Conservation (phyloP, 192 early-diverging fungal genomes). For the Podila epicladia region DNA sequence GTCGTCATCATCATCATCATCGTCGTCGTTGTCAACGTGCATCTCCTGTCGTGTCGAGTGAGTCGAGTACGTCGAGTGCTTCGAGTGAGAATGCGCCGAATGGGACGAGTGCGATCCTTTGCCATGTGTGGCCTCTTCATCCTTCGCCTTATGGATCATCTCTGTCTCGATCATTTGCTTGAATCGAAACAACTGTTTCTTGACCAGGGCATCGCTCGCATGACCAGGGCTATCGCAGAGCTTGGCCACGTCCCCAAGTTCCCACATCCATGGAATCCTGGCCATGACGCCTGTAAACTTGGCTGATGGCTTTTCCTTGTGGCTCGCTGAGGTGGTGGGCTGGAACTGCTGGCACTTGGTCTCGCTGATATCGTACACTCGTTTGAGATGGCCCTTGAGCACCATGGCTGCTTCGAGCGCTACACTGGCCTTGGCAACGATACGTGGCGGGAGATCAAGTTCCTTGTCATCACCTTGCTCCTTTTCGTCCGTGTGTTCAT, state of each 20-base stretch:
- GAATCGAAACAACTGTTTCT: conserved; percentile 23
- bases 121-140: too few species aligned
- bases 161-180: conserved; percentile 26
- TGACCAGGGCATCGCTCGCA: not conserved
- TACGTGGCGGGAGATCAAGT: not conserved
- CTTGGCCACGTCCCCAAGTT: not conserved
- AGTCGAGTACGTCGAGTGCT: too few species aligned
- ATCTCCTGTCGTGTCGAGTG: not conserved
- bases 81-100: too few species aligned
- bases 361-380: conserved; percentile 36
- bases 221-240: conserved; percentile 4
- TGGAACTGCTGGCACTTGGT: conserved; percentile 43
- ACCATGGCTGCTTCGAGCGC: conserved; percentile 16
- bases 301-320: conserved; percentile 29
- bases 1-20: not conserved
- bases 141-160: conserved; percentile 6
- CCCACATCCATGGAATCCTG: conserved; percentile 23
- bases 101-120: too few species aligned
- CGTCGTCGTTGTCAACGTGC: conserved; percentile 1
- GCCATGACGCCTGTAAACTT: conserved; percentile 8
- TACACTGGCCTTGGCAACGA: conserved; percentile 24
- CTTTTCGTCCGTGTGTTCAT: not conserved
- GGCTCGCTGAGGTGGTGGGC: conserved; percentile 9
- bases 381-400: conserved; percentile 34
- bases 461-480: conserved; percentile 3